Evolutionary conservation across 208 protist species (phyloP).

Genomic region (Crithidia fasciculata): DNA sequence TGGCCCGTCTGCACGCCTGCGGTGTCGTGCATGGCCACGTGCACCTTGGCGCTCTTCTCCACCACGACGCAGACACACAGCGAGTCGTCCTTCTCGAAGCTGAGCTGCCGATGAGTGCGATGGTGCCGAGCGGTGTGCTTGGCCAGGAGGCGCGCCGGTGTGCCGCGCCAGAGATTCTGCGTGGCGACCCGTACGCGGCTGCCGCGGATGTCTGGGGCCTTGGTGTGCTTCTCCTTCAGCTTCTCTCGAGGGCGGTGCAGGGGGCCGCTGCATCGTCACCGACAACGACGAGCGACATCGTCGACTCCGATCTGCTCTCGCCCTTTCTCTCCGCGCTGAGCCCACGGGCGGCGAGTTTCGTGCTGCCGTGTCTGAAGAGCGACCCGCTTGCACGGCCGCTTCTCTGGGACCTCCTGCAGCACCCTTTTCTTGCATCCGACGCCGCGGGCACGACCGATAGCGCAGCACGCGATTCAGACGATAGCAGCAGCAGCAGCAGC

Average conservation of each 20-base stretch:
- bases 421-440: slow-evolving; percentile 52
- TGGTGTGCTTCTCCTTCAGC: slow-evolving; percentile 71
- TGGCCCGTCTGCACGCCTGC: slow-evolving; percentile 52
- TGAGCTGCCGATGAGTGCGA: slow-evolving; percentile 65
- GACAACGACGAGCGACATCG: slow-evolving; percentile 64
- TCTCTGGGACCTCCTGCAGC: slow-evolving; percentile 51
- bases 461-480: too few species aligned
- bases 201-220: slow-evolving; percentile 81
- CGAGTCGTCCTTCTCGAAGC: slow-evolving; percentile 51
- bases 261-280: background rate
- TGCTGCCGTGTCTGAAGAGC: slow-evolving; percentile 73
- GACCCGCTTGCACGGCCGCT: slow-evolving; percentile 54
- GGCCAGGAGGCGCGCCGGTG: slow-evolving; percentile 36
- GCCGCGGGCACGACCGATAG: background rate
- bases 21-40: slow-evolving; percentile 70
- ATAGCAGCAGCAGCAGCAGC: background rate
- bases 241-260: slow-evolving; percentile 41
- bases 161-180: slow-evolving; percentile 73
- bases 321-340: slow-evolving; percentile 50
- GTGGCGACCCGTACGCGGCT: slow-evolving; percentile 45
- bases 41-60: slow-evolving; percentile 32
- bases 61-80: background rate
- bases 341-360: slow-evolving; percentile 47
- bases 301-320: slow-evolving; percentile 71
- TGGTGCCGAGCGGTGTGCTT: slow-evolving; percentile 47